Evolutionary conservation across 768 basidiomycete species (phyloP).

Genomic region (Phlebiopsis gigantea): DNA sequence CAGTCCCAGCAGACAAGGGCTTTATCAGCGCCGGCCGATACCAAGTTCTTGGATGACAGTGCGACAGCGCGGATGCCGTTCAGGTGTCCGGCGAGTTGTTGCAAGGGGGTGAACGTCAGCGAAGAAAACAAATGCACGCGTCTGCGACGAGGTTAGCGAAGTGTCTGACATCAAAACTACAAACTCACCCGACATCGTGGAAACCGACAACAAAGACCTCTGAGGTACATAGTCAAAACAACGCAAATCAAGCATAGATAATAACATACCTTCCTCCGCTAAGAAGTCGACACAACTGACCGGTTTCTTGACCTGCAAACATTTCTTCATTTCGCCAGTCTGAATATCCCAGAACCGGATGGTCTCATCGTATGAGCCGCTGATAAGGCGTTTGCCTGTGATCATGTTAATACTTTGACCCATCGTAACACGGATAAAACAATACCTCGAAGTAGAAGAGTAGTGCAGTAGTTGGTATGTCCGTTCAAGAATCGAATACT

Average conservation of each 20-base stretch:
- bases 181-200: slow-evolving; percentile 81
- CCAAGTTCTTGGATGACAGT: slow-evolving; percentile 77
- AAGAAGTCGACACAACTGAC: slow-evolving; percentile 88
- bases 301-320: slow-evolving; percentile 80
- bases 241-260: neutral
- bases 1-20: slow-evolving; percentile 86
- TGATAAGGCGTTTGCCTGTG: slow-evolving; percentile 71
- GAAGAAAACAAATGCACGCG: slow-evolving; percentile 88
- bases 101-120: slow-evolving; percentile 75
- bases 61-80: slow-evolving; percentile 91
- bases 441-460: slow-evolving; percentile 57
- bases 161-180: too few species aligned
- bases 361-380: slow-evolving; percentile 88
- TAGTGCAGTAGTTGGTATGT: slow-evolving; percentile 87
- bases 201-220: slow-evolving; percentile 92
- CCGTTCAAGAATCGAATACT: slow-evolving; percentile 71
- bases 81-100: slow-evolving; percentile 79
- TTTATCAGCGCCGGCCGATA: slow-evolving; percentile 77
- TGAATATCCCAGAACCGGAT: slow-evolving; percentile 90
- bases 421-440: neutral
- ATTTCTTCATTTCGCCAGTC: slow-evolving; percentile 63
- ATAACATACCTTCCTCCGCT: slow-evolving; percentile 60
- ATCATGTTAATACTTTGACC: neutral
- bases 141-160: slow-evolving; percentile 29
- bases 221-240: slow-evolving; percentile 22